These are phyloP conservation scores for Nadsonia starkeyi-henricii DNA, from an alignment of 1,139 yeast species.

Conservation along the genomic window DNA sequence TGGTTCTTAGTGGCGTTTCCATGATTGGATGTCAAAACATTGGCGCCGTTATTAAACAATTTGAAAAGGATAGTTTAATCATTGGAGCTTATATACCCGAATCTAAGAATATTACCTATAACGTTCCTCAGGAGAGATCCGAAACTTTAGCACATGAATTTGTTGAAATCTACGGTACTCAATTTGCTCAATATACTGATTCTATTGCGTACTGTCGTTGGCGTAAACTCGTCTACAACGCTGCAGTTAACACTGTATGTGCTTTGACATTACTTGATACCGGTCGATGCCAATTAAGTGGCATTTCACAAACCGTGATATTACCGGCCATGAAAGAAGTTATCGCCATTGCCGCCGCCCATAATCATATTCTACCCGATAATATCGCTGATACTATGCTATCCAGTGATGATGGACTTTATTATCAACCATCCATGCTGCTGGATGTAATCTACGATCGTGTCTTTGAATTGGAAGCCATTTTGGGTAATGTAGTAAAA, in stretches of 20 bases:
- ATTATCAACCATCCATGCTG: constrained; percentile 61
- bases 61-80: constrained; percentile 36
- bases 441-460: constrained; percentile 58
- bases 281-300: constrained; percentile 44
- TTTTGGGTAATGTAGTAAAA: constrained; percentile 56
- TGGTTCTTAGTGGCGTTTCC: constrained; percentile 54
- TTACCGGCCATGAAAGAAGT: constrained; percentile 56
- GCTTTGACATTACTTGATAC: constrained; percentile 45
- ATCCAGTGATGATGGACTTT: constrained; percentile 47
- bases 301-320: constrained; percentile 29
- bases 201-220: constrained; percentile 38
- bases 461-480: constrained; percentile 56
- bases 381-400: constrained; percentile 35
- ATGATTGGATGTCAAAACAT: constrained; percentile 53
- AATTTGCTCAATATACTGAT: constrained; percentile 27
- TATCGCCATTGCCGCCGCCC: constrained; percentile 42
- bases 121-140: constrained; percentile 20
- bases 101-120: constrained; percentile 18
- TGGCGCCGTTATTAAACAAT: constrained; percentile 37
- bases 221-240: constrained; percentile 60
- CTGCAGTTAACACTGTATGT: constrained; percentile 49
- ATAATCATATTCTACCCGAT: constrained; percentile 40
- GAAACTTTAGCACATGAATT: constrained; percentile 30
- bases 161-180: constrained; percentile 35
- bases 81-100: constrained; percentile 53